These are phyloP conservation scores for Mucor lusitanicus DNA, from an alignment of 371 early-diverging fungal species.

Conservation along the genomic window DNA sequence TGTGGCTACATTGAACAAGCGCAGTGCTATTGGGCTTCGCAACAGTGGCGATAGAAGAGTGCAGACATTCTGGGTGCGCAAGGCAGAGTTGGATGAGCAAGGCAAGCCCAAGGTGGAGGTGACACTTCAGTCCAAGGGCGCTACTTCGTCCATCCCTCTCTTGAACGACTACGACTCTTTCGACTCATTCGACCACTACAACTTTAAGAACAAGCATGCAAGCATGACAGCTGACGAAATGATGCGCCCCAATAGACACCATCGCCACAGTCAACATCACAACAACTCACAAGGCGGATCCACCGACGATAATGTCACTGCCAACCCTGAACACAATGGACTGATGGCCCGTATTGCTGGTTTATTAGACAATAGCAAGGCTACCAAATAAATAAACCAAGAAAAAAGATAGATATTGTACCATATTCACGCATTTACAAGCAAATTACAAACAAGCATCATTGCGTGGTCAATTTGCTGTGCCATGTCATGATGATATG, in stretches of 20 bases:
- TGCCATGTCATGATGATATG: background rate
- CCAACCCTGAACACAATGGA: conserved; percentile 23
- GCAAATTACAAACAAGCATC: background rate
- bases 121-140: conserved; percentile 15
- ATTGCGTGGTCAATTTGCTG: background rate
- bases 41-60: conserved; percentile 37
- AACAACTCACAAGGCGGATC: background rate
- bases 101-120: conserved; percentile 63
- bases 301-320: conserved; percentile 15
- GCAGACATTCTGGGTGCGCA: conserved; percentile 64
- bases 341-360: conserved; percentile 28
- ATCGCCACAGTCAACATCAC: conserved; percentile 2
- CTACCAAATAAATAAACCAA: background rate
- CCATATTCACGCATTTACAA: background rate
- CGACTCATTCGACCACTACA: background rate
- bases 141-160: conserved; percentile 15
- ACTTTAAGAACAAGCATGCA: background rate
- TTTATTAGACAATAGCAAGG: conserved; percentile 16
- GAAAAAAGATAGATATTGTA: background rate
- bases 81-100: conserved; percentile 60
- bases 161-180: conserved; percentile 15
- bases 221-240: conserved; percentile 22
- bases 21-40: conserved; percentile 28
- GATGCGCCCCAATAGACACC: conserved; percentile 12
- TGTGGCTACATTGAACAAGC: conserved; percentile 54